Evolutionary conservation across 108 stramenopile genomes (phyloP).

Genomic region (Pseudonitzschia pungens): DNA sequence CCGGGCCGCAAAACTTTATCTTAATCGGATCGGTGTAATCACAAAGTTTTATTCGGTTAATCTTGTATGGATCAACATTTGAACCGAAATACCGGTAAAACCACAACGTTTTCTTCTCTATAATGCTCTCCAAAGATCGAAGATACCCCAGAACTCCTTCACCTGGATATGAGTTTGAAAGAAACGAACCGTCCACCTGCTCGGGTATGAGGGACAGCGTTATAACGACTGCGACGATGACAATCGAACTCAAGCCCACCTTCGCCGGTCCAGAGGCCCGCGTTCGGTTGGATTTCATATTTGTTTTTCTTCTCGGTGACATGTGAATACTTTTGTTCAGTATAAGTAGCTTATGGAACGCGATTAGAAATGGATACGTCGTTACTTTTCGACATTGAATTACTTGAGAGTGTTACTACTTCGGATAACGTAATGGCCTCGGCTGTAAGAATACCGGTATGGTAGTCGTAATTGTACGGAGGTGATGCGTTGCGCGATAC

Average conservation of each 20-base stretch:
- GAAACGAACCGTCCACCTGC: neutral
- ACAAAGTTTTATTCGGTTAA: constrained; percentile 19
- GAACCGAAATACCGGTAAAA: constrained; percentile 37
- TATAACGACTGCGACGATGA: neutral
- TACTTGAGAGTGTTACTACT: no score
- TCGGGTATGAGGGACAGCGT: neutral
- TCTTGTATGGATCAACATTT: constrained; percentile 20
- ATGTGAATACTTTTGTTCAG: neutral
- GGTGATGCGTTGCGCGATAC: no score
- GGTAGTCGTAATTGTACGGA: no score
- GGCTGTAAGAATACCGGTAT: no score
- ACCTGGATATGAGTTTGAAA: constrained; percentile 14
- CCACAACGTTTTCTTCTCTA: constrained; percentile 29
- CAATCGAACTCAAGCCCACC: neutral
- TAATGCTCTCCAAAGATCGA: constrained; percentile 18
- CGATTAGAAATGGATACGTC: no score
- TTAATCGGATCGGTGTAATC: constrained; percentile 34
- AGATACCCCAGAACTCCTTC: constrained; percentile 29
- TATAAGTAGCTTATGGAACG: no score
- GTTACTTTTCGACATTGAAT: no score
- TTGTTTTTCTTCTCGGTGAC: neutral
- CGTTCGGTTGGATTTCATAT: neutral
- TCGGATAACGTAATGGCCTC: no score
- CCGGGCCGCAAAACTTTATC: constrained; percentile 27
- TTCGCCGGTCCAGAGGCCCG: neutral